Evolutionary conservation across 2,329 filamentous ascomycete species (phyloP).

Genomic region (Trichoderma sp.): DNA sequence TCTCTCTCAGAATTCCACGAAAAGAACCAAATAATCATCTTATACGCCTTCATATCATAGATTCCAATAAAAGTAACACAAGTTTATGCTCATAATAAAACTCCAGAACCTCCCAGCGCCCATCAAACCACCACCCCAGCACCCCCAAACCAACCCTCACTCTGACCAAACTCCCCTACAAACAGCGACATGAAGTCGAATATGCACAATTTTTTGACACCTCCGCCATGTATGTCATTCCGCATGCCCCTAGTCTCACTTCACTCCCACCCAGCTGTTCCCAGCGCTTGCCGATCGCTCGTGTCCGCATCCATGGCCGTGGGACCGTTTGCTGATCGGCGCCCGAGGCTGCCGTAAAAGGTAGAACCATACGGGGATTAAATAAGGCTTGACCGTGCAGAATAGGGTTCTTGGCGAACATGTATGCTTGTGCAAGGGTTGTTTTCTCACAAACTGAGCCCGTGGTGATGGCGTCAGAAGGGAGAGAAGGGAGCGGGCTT

Average conservation of each 20-base stretch:
- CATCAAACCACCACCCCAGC: background rate
- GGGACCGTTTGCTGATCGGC: conserved; percentile 2
- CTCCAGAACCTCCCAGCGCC: fast-evolving
- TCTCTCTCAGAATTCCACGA: background rate
- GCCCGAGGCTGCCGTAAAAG: background rate
- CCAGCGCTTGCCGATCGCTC: conserved; percentile 4
- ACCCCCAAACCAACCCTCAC: background rate
- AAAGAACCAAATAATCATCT: background rate
- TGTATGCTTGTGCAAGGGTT: background rate
- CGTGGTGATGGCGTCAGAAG: background rate
- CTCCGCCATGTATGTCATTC: conserved; percentile 1
- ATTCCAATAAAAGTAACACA: background rate
- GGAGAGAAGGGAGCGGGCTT: background rate
- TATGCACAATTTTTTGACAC: background rate
- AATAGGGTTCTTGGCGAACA: background rate
- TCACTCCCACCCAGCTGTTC: background rate
- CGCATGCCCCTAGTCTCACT: background rate
- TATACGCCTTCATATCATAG: fast-evolving
- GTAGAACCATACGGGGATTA: background rate
- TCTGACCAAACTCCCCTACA: background rate
- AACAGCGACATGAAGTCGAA: background rate
- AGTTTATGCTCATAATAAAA: fast-evolving
- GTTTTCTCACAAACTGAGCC: background rate
- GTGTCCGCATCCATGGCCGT: conserved; percentile 2
- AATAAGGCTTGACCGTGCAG: background rate